phyloP scores from a whole-genome alignment of 129 eudicot genomes.

The Artemisia annua region DNA sequence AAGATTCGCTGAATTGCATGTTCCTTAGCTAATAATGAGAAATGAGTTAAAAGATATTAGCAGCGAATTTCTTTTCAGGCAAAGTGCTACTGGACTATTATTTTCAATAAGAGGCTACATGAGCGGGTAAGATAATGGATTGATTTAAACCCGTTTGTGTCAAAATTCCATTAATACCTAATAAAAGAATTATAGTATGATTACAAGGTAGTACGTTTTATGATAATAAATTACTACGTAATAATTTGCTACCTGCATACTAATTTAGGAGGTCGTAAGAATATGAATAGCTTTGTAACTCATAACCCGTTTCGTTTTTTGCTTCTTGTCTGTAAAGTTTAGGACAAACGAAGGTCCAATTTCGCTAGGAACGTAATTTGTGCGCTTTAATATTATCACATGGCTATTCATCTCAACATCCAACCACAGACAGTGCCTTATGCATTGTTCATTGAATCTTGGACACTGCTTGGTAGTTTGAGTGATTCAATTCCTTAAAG shows the following conservation, averaged over 20 bases:
- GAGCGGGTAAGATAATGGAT: background rate
- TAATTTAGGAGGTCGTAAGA: too few relatives aligned
- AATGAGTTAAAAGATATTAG: too few relatives aligned
- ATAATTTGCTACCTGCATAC: too few relatives aligned
- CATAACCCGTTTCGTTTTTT: background rate
- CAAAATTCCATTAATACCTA: too few relatives aligned
- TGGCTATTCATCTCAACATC: background rate
- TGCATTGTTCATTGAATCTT: background rate
- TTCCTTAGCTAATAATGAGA: conserved; percentile 8
- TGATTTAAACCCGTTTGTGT: background rate
- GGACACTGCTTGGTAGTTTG: background rate
- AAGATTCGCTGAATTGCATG: conserved; percentile 10
- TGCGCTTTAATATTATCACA: conserved; percentile 4
- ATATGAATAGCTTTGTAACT: too few relatives aligned
- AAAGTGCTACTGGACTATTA: too few relatives aligned
- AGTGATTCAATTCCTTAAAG: background rate
- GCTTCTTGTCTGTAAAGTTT: conserved; percentile 25
- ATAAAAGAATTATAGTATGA: too few relatives aligned
- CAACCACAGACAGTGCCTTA: background rate
- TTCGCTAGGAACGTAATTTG: background rate
- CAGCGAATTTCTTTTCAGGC: too few relatives aligned
- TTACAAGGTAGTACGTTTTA: too few relatives aligned
- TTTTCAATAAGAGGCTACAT: background rate
- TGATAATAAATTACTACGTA: too few relatives aligned
- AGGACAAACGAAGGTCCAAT: conserved; percentile 11